Evolutionary conservation across 2,329 filamentous ascomycete species (phyloP).

Genomic region (Huntiella abstrusa): DNA sequence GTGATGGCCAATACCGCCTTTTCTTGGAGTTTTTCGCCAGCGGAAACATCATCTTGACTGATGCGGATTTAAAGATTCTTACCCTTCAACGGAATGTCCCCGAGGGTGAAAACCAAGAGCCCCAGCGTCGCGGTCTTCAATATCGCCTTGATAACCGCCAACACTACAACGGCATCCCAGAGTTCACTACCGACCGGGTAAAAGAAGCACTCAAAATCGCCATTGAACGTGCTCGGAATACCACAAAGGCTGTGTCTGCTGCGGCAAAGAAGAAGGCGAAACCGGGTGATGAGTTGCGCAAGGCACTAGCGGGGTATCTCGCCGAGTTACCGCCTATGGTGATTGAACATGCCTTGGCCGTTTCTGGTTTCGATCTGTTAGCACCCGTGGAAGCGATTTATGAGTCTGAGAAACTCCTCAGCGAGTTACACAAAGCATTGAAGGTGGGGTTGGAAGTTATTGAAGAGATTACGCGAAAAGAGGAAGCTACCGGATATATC

Average conservation of each 20-base stretch:
- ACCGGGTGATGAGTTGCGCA: constrained; percentile 55
- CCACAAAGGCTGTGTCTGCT: constrained; percentile 19
- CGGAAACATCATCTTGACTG: constrained; percentile 86
- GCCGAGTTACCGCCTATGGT: constrained; percentile 77
- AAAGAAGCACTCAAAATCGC: constrained; percentile 48
- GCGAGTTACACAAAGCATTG: constrained; percentile 48
- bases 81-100: constrained; percentile 62
- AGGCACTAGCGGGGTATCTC: constrained; percentile 64
- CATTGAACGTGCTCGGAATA: constrained; percentile 34
- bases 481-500: constrained; percentile 65
- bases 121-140: constrained; percentile 54
- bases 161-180: constrained; percentile 60
- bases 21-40: constrained; percentile 94
- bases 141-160: constrained; percentile 72
- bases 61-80: constrained; percentile 64
- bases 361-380: constrained; percentile 49
- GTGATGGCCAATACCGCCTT: constrained; percentile 70
- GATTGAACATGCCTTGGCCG: constrained; percentile 65
- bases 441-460: constrained; percentile 52
- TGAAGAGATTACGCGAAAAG: constrained; percentile 45
- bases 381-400: constrained; percentile 51
- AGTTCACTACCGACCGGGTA: constrained; percentile 55
- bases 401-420: constrained; percentile 42
- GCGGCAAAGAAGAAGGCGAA: constrained; percentile 45
- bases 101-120: constrained; percentile 68